Evolutionary conservation across 768 basidiomycete species (phyloP).

Genomic region (Auriculariales sp.): DNA sequence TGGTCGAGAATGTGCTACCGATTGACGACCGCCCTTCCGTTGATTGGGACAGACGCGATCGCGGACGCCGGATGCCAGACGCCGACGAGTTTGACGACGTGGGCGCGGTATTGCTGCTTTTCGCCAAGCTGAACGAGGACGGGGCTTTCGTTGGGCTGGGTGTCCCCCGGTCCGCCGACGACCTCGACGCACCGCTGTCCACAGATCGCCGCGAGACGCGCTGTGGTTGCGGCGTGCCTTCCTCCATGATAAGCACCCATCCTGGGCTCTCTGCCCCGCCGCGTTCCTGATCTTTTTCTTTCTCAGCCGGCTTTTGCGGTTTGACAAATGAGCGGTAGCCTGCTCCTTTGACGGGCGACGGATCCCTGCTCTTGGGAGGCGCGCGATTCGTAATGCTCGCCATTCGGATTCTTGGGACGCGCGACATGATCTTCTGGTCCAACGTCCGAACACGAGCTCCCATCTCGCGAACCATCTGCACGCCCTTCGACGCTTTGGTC

Average conservation of each 20-base stretch:
- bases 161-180: slow-evolving; percentile 45
- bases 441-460: slow-evolving; percentile 68
- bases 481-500: slow-evolving; percentile 50
- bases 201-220: neutral
- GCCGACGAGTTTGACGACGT: slow-evolving; percentile 26
- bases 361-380: neutral
- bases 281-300: slow-evolving; percentile 3
- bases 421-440: slow-evolving; percentile 78
- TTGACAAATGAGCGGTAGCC: neutral
- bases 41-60: slow-evolving; percentile 57
- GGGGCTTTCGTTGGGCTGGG: slow-evolving; percentile 36
- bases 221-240: slow-evolving; percentile 13
- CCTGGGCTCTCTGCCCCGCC: slow-evolving; percentile 21
- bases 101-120: slow-evolving; percentile 25
- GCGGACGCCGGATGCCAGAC: slow-evolving; percentile 43
- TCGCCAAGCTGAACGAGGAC: slow-evolving; percentile 35
- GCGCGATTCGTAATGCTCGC: slow-evolving; percentile 34
- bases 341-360: neutral
- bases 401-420: slow-evolving; percentile 73
- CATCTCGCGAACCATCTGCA: slow-evolving; percentile 90
- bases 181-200: slow-evolving; percentile 29
- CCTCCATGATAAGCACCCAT: slow-evolving; percentile 86
- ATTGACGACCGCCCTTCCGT: slow-evolving; percentile 24
- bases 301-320: neutral
- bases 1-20: slow-evolving; percentile 23